phyloP scores from a whole-genome alignment of 1,284 basidiomycete genomes.

The Vanrija sp. region DNA sequence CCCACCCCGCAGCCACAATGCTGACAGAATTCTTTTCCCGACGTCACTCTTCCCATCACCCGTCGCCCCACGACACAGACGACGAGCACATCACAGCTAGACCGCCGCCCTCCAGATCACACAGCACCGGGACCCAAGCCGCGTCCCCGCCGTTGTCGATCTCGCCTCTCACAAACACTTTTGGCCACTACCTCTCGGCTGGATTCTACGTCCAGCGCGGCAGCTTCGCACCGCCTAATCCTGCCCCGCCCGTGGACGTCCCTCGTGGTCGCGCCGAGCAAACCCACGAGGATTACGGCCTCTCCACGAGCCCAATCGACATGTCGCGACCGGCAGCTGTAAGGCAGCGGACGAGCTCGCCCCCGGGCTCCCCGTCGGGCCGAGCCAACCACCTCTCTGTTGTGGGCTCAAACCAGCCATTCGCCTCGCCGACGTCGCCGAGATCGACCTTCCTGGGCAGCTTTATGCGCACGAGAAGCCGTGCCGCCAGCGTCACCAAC shows the following conservation, averaged over 20 bases:
- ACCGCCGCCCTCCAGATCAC: too few relatives aligned
- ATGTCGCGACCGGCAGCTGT: background rate
- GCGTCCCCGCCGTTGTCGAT: background rate
- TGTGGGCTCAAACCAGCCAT: background rate
- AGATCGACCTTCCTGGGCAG: conserved; percentile 42
- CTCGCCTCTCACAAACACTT: background rate
- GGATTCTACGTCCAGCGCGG: background rate
- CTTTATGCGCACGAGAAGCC: conserved; percentile 43
- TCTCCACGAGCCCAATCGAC: background rate
- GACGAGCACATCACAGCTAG: background rate
- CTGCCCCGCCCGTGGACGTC: background rate
- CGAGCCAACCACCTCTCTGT: background rate
- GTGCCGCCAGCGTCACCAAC: conserved; percentile 39
- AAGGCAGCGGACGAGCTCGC: background rate
- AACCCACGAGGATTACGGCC: too few relatives aligned
- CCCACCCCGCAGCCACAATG: background rate
- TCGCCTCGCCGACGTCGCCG: conserved; percentile 38
- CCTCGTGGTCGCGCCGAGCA: too few relatives aligned
- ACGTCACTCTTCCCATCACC: background rate
- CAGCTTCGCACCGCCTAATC: background rate
- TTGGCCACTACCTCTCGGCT: background rate
- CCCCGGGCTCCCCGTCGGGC: background rate
- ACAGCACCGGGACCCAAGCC: background rate
- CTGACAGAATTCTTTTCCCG: background rate
- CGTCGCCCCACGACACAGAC: too few relatives aligned